Evolutionary conservation across 352 stramenopile species (phyloP).

Genomic region (Pythium sp.): DNA sequence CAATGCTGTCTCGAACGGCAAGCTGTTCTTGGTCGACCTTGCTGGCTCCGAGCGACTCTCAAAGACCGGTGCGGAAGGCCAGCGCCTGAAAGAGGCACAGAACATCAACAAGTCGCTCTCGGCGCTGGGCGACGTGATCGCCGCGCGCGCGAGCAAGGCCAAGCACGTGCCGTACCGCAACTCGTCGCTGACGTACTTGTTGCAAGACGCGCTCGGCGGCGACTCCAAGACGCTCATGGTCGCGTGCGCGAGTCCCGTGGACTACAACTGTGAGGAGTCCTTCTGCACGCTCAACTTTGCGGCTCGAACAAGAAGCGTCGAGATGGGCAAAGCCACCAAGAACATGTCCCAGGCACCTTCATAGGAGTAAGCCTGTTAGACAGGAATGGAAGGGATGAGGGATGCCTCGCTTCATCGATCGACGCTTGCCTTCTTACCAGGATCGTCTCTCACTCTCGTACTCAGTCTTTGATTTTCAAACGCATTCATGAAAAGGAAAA

Average conservation of each 20-base stretch:
- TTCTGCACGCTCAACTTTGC: constrained; percentile 94
- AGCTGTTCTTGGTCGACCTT: constrained; percentile 89
- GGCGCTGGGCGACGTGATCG: constrained; percentile 97
- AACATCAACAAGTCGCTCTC: constrained; percentile 95
- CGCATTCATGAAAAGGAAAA: constrained; percentile 9
- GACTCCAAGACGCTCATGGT: constrained; percentile 95
- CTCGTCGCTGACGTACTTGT: constrained; percentile 92
- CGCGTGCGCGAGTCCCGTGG: constrained; percentile 82
- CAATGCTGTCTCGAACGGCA: constrained; percentile 62
- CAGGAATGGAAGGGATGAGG: constrained; percentile 22
- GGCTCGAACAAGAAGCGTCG: constrained; percentile 74
- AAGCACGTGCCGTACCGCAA: constrained; percentile 95
- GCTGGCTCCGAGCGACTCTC: constrained; percentile 87
- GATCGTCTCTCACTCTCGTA: neutral
- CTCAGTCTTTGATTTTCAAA: neutral
- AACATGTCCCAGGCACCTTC: constrained; percentile 44
- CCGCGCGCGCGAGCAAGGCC: constrained; percentile 75
- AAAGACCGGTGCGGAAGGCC: constrained; percentile 86
- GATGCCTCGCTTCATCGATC: neutral
- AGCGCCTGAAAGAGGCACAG: constrained; percentile 88
- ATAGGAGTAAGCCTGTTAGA: too few species aligned
- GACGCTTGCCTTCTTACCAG: neutral
- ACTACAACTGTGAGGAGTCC: constrained; percentile 91
- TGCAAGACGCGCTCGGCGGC: constrained; percentile 90
- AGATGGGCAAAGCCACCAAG: constrained; percentile 89